Base-by-base conservation (phyloP, 495 filamentous ascomycete genomes). In the Aspergillus indologenus region DNA sequence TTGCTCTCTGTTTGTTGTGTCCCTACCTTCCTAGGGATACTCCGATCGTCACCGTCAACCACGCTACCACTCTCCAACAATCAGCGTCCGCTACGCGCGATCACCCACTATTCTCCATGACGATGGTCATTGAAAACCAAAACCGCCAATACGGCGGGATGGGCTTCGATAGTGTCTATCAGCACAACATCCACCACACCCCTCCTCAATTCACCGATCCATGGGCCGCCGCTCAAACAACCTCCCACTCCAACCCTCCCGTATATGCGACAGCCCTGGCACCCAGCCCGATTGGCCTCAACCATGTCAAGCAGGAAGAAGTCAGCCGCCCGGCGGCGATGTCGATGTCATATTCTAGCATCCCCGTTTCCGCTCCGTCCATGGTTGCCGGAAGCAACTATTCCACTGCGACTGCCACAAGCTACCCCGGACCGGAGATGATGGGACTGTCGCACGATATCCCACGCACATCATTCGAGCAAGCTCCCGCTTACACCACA, bases 181-280 rank as follows among this genome's bases (percentile, higher is more conserved):
- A 87, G 40, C 79, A 83, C 71, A 81, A 85, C 66, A 73, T 87
- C 57, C 86, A 87, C 76, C 81, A 84, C 66, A 87, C 78, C 53
- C 72, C 84, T 47, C 90, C 92, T 50, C 89, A 93, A 68, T 98
- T 98, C 79, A 92, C 90, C 68, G 92, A 98, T 71, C 93, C 93
- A 17, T 98, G 92, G 92, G 80, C 79, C 56, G 78, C 87, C 56
- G 74, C 77, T 6, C 73, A 80, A 59, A 74, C 78, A n/a, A 80
- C 86, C 24, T 82, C 87, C 19, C 76, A 84, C 50, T 77, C 79
- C 46, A 73, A 79, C 18, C 76, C 79, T 22, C 78, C 81, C 1
- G 68, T 85, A 24, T 86, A 85, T 59, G 72, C 82, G 52, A 83
- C 79, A 34, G 74, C 80, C 68, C 82, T 83, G 75, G 80, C 81